A percentile compares a stretch with the other conserved stretches of the same genome.
Evolutionary conservation across 352 stramenopile species (phyloP).

Genomic region (Globisporangium paroecandrum): DNA sequence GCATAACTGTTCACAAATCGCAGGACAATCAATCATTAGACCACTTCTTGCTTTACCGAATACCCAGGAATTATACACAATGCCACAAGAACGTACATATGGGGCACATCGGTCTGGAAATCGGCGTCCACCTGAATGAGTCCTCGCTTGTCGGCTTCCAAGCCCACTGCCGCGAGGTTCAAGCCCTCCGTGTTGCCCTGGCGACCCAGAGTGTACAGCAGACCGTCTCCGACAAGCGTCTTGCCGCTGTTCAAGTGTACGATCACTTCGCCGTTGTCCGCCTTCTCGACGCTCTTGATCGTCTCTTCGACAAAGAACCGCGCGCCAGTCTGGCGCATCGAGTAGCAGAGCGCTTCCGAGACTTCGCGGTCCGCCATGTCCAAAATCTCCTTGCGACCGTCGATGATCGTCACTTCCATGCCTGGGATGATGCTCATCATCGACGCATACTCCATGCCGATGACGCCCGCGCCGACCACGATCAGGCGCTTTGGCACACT

Average conservation of each 20-base stretch:
- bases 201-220: constrained; percentile 87
- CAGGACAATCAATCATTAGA: not conserved
- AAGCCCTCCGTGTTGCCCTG: constrained; percentile 86
- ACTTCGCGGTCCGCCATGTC: constrained; percentile 90
- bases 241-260: constrained; percentile 86
- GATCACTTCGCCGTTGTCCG: constrained; percentile 58
- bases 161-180: constrained; percentile 73
- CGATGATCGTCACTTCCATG: constrained; percentile 88
- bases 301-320: constrained; percentile 84
- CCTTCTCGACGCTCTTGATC: constrained; percentile 73
- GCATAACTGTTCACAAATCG: constrained; percentile 57
- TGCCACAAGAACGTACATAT: constrained; percentile 63
- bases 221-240: constrained; percentile 72
- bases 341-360: constrained; percentile 81
- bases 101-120: constrained; percentile 82
- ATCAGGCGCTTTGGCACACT: constrained; percentile 75
- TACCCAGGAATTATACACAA: not conserved
- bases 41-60: not conserved
- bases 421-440: constrained; percentile 91
- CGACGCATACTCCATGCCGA: constrained; percentile 91
- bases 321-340: constrained; percentile 84
- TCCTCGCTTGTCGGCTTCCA: constrained; percentile 78
- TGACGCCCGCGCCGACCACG: constrained; percentile 80
- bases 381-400: constrained; percentile 81
- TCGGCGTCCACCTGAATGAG: constrained; percentile 86